Percentiles rank a stretch among this genome's conserved stretches.
phyloP scores from a whole-genome alignment of 139 green algal species.

The Micractinium sp. region DNA sequence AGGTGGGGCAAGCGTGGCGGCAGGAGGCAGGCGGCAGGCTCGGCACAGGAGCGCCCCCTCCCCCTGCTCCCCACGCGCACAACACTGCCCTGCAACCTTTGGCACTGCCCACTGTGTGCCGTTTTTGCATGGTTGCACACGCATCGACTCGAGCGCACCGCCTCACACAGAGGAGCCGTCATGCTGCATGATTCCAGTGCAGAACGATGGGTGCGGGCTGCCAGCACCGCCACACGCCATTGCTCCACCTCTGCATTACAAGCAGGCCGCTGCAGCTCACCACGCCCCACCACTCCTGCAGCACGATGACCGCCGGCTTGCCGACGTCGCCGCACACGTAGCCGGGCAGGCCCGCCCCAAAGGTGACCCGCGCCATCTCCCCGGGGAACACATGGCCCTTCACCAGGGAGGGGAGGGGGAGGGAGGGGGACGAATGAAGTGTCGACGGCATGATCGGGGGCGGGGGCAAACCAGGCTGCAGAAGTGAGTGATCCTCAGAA shows the following conservation, averaged over 20 bases:
- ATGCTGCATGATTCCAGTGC: too few species aligned
- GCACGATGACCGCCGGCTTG: slow-evolving; percentile 40
- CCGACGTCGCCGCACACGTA: slow-evolving; percentile 31
- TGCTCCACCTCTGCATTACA: too few species aligned
- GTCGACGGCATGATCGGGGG: too few species aligned
- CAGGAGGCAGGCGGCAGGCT: too few species aligned
- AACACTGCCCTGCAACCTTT: too few species aligned
- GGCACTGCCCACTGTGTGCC: too few species aligned
- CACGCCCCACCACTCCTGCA: slow-evolving; percentile 29
- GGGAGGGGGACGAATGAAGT: background rate
- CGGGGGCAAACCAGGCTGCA: background rate
- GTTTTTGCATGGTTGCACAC: too few species aligned
- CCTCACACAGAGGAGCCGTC: too few species aligned
- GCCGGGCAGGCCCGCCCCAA: slow-evolving; percentile 40
- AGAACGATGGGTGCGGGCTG: background rate
- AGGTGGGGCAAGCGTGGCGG: too few species aligned
- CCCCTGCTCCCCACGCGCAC: too few species aligned
- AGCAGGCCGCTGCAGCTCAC: background rate
- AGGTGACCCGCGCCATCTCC: slow-evolving; percentile 36
- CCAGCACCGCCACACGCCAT: too few species aligned
- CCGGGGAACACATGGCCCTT: background rate
- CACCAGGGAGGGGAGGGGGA: background rate
- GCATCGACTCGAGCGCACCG: too few species aligned
- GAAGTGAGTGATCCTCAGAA: background rate
- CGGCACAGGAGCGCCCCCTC: background rate